Evolutionary conservation across 1,139 yeast species (phyloP), one percentile per base, ranked within the genome.

Genomic region (Diutina siamensis): DNA sequence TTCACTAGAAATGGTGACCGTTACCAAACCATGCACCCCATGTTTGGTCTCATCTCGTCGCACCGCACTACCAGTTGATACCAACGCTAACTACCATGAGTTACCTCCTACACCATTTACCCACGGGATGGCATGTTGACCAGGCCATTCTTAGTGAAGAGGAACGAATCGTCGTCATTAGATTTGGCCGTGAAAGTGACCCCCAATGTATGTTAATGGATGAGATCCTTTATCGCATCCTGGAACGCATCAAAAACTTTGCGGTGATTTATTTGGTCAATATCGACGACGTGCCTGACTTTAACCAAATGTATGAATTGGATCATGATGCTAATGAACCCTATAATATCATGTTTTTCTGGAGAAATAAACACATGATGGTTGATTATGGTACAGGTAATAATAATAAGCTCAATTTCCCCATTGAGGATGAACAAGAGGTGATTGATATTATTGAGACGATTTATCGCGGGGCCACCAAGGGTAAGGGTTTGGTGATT

Each of bases 311-410:
- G 94, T 92, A 92, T 61, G 97, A 92, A 61, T 65, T 92, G 48
- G 86, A 83, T 17, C 32, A 38, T 15, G 42, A 38, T 15, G 12
- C n/a, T 3, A 8, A n/a, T 57, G 97, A 87, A 53, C 94, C 95
- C 28, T 79, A 85, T 72, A 81, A 95, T 44, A 71, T 92, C 47
- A 92, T 92, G 97, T 89, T 92, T 59, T 92, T 92, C 61, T 87
- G 76, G 64, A 69, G 95, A 47, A 92, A 92, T 64, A 89, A 88
- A 60, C 98, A 92, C 61, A 89, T 94, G 95, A 79, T 89, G 87
- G 86, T 96, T 64, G 98, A 92, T 67, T 88, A 88, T 62, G 98
- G 98, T 2, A 92, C 98, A 0, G 99, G 99, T 40, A 87, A 92
- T 59, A 92, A 94, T 63, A 92, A 94, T 67, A 92, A 92, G 67